A percentile compares a stretch with the other conserved stretches of the same genome.
phyloP scores from a whole-genome alignment of 2,329 filamentous ascomycete species.

The Ambrosiella cleistominuta region DNA sequence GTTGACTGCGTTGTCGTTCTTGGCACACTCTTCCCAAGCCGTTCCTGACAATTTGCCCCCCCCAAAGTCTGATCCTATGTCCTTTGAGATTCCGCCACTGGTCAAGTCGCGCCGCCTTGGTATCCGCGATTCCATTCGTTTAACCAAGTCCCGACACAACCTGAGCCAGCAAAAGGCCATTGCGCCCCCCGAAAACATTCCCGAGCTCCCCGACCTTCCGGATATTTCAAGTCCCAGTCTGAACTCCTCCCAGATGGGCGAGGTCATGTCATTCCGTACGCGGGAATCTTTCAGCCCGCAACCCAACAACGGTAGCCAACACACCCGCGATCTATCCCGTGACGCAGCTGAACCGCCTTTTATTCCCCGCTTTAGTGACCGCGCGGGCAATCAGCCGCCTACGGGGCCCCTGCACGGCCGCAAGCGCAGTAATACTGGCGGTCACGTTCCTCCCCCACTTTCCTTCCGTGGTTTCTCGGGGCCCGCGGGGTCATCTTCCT shows the following conservation, averaged over 20 bases:
- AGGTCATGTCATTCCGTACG: slow-evolving; percentile 19
- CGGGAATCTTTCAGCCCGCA: slow-evolving; percentile 24
- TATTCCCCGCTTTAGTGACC: slow-evolving; percentile 49
- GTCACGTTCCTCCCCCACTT: slow-evolving; percentile 49
- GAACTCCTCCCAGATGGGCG: slow-evolving; percentile 12
- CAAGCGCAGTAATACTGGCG: slow-evolving; percentile 78
- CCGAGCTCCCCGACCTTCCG: slow-evolving; percentile 35
- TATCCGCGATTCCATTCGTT: slow-evolving; percentile 75
- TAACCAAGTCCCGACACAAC: slow-evolving; percentile 49
- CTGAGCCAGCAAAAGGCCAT: slow-evolving; percentile 19
- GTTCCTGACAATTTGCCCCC: slow-evolving; percentile 50
- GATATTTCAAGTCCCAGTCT: slow-evolving; percentile 24
- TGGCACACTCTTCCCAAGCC: slow-evolving; percentile 73
- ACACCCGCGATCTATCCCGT: slow-evolving; percentile 31
- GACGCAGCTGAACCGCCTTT: slow-evolving; percentile 54
- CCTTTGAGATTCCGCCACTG: slow-evolving; percentile 30
- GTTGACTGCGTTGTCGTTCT: slow-evolving; percentile 85
- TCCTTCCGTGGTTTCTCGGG: slow-evolving; percentile 67
- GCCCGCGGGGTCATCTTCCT: slow-evolving; percentile 25
- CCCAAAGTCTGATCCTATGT: slow-evolving; percentile 28
- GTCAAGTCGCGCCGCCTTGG: slow-evolving; percentile 32
- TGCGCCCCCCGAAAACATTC: slow-evolving; percentile 30
- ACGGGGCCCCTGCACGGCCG: slow-evolving; percentile 43
- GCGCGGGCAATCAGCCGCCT: slow-evolving; percentile 23
- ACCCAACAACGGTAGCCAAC: slow-evolving; percentile 20